These are phyloP conservation scores for Viola pubescens DNA, from an alignment of 441 rosid species.

Conservation along the genomic window DNA sequence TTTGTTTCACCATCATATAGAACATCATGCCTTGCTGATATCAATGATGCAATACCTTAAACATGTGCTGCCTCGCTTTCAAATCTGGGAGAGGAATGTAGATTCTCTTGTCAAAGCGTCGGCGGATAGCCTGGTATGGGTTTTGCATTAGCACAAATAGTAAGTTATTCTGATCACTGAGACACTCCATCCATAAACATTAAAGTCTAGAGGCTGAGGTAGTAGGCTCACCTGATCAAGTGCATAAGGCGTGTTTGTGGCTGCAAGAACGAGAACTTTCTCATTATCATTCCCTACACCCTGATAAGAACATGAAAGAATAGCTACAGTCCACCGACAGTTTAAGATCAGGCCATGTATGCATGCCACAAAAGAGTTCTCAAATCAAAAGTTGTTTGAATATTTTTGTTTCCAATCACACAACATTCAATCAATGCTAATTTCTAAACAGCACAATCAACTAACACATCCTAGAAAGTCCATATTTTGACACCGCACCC, in stretches of 20 bases:
- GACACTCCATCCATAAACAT: constrained; percentile 11
- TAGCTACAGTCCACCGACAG: not conserved
- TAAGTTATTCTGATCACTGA: constrained; percentile 12
- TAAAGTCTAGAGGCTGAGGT: constrained; percentile 7
- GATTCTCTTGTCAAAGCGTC: constrained; percentile 98
- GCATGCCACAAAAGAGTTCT: too few relatives aligned
- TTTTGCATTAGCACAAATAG: constrained; percentile 19
- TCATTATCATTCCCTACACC: constrained; percentile 80
- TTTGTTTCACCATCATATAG: not conserved
- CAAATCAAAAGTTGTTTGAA: too few relatives aligned
- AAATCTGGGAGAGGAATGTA: constrained; percentile 92
- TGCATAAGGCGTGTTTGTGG: constrained; percentile 93
- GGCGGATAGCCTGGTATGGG: constrained; percentile 68
- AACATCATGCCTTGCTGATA: constrained; percentile 1
- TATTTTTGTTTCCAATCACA: too few relatives aligned
- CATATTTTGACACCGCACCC: too few relatives aligned
- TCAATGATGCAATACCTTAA: constrained; percentile 47
- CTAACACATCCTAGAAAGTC: too few relatives aligned
- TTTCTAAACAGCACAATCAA: too few relatives aligned
- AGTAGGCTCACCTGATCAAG: constrained; percentile 60
- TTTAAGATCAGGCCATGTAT: constrained; percentile 11
- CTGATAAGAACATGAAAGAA: constrained; percentile 26
- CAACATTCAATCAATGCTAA: too few relatives aligned
- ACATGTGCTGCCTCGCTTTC: constrained; percentile 92
- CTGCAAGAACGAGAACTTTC: constrained; percentile 95